Conservation (phyloP, 352 stramenopile species). For the Phytophthora pseudosyringae region DNA sequence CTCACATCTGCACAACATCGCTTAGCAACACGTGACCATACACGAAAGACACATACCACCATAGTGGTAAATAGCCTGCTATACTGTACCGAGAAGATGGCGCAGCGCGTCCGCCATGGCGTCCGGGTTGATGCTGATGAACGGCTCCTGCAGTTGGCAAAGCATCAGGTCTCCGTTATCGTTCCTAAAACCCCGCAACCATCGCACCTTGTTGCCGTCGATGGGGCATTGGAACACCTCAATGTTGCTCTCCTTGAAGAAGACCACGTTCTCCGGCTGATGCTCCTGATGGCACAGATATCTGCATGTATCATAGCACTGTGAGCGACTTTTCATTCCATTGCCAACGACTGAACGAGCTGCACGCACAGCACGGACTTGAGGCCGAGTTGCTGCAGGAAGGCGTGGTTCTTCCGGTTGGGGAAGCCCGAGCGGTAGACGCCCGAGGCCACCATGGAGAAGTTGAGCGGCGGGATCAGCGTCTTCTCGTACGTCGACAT, state of each 20-base stretch:
- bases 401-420: conserved; percentile 89
- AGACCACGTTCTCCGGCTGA: conserved; percentile 78
- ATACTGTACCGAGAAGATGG: conserved; percentile 77
- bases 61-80: too few species aligned
- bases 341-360: not conserved
- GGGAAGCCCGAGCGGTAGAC: conserved; percentile 90
- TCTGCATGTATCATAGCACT: conserved; percentile 30
- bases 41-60: not conserved
- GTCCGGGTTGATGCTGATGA: conserved; percentile 89
- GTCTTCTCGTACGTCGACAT: conserved; percentile 91
- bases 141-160: conserved; percentile 67
- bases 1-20: conserved; percentile 57
- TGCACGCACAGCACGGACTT: conserved; percentile 85
- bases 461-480: conserved; percentile 90
- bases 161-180: conserved; percentile 4
- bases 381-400: conserved; percentile 85
- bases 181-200: not conserved
- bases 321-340: not conserved
- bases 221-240: conserved; percentile 87
- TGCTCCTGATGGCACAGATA: conserved; percentile 88
- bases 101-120: conserved; percentile 80
- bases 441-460: conserved; percentile 88
- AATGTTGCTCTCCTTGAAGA: conserved; percentile 86
- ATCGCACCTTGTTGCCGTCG: conserved; percentile 85
- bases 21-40: conserved; percentile 2